phyloP scores from a whole-genome alignment of 148 eudicot genomes.

The Cornus florida region DNA sequence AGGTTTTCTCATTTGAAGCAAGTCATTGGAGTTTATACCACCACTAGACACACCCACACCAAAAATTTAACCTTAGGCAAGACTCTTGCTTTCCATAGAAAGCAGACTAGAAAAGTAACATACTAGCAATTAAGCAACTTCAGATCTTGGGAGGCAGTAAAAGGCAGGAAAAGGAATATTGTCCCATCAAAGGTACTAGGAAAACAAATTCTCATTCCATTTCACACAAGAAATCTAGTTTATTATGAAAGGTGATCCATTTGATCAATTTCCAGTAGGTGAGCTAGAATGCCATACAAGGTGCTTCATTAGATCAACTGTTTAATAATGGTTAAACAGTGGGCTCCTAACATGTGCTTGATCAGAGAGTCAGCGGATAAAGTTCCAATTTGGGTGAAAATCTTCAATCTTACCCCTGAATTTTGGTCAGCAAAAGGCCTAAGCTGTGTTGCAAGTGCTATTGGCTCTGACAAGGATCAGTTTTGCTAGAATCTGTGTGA shows the following conservation, averaged over 20 bases:
- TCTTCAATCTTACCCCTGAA: too few relatives aligned
- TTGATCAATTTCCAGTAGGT: background rate
- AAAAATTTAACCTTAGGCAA: background rate
- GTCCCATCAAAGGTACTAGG: background rate
- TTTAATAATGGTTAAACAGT: too few relatives aligned
- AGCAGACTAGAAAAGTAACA: background rate
- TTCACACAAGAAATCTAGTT: background rate
- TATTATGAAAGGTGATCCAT: background rate
- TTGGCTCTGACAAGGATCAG: too few relatives aligned
- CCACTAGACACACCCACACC: background rate
- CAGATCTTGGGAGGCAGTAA: background rate
- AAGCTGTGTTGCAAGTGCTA: too few relatives aligned
- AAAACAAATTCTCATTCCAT: background rate
- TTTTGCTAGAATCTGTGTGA: too few relatives aligned
- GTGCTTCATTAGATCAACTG: background rate
- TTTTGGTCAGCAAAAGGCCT: too few relatives aligned
- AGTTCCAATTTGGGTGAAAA: too few relatives aligned
- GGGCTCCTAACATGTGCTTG: too few relatives aligned
- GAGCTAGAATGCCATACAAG: constrained; percentile 2
- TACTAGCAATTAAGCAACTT: background rate
- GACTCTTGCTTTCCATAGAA: background rate
- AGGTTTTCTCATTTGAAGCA: background rate
- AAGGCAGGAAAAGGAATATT: background rate
- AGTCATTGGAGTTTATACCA: background rate
- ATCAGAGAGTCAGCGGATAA: too few relatives aligned